Evolutionary conservation across 148 eudicot species (phyloP), one percentile per base, ranked within the genome.

Genomic region (Chenopodium suecicum): DNA sequence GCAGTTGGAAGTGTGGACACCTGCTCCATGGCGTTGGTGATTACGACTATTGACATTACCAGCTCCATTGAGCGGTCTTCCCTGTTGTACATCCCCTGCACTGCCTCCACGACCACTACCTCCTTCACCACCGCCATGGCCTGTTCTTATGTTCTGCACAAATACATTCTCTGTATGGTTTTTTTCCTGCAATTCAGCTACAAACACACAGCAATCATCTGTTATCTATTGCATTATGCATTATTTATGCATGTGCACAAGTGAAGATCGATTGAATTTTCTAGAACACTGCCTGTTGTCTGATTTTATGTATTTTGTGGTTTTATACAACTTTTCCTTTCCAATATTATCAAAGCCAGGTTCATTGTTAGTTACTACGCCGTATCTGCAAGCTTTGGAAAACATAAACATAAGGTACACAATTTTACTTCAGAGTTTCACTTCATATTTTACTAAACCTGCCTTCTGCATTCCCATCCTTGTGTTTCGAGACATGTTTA

Each of bases 21-120:
- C 78, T 2, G 47, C 83, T 80, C 83, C 80, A n/a, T n/a, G 79
- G 70, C 16, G 77, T 44, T 29, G 80, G 62, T 79, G 79, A 44
- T 64, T 64, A 11, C 41, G 80, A 64, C 5, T 76, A 65, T 62
- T 70, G 22, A 76, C 83, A 7, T 67, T 67, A 23, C 83, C 86
- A 23, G 83, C 86, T 76, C 83, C 86, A 50, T 72, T 48, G 2
- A 72, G 27, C 23, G 86, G 82, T 71, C 83, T 71, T 50, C 86
- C 78, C 7, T 81, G 80, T 58, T 62, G 76, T 70, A 80, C 77
- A 44, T 47, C 75, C 70, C 73, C 82, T 41, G 74, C 74, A 34
- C 74, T 73, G 25, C 81, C 74, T 25, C 85, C 54, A 5, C 34
- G 22, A 1, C 80, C 83, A 74, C 52, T n/a, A 65, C 73, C 84